Percentiles rank a stretch among this genome's conserved stretches.
These are phyloP conservation scores for Fusarium neocosmosporiellum DNA, from an alignment of 2,329 filamentous ascomycete species.

Conservation along the genomic window DNA sequence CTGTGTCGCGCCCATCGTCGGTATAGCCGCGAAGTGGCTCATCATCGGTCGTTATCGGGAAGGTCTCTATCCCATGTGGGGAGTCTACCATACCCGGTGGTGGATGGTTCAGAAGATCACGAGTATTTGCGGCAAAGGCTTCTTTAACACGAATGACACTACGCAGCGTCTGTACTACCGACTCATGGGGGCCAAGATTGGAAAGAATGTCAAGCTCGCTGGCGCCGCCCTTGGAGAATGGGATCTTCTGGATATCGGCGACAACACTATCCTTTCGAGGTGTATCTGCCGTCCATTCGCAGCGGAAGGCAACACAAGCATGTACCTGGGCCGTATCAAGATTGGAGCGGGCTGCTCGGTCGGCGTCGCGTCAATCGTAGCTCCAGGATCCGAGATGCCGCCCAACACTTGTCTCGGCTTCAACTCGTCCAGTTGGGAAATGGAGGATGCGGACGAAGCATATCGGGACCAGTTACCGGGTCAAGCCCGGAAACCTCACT, in stretches of 20 bases:
- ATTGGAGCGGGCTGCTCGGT: slow-evolving; percentile 61
- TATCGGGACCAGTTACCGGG: slow-evolving; percentile 57
- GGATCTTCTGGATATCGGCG: slow-evolving; percentile 66
- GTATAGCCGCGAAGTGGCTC: slow-evolving; percentile 65
- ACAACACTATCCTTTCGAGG: slow-evolving; percentile 59
- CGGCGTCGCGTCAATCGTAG: slow-evolving; percentile 61
- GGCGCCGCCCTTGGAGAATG: slow-evolving; percentile 63
- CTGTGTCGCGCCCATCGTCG: slow-evolving; percentile 56
- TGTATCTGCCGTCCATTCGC: slow-evolving; percentile 65
- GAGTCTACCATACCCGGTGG: slow-evolving; percentile 67
- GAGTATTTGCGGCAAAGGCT: slow-evolving; percentile 59
- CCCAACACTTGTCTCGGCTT: slow-evolving; percentile 64
- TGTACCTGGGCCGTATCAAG: slow-evolving; percentile 64
- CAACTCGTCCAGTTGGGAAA: slow-evolving; percentile 69
- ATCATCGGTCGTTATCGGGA: slow-evolving; percentile 64
- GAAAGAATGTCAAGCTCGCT: slow-evolving; percentile 60
- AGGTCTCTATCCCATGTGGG: slow-evolving; percentile 70
- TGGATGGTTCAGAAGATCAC: slow-evolving; percentile 68
- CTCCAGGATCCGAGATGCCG: slow-evolving; percentile 61
- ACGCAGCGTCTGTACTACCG: slow-evolving; percentile 59
- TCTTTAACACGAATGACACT: slow-evolving; percentile 55
- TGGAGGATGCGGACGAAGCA: slow-evolving; percentile 57
- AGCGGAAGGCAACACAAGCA: slow-evolving; percentile 66
- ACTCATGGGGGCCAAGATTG: slow-evolving; percentile 64
- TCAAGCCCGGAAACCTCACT: slow-evolving; percentile 56